Base-by-base conservation (phyloP, 306 rosid genomes). In the Cicer yamashitae region DNA sequence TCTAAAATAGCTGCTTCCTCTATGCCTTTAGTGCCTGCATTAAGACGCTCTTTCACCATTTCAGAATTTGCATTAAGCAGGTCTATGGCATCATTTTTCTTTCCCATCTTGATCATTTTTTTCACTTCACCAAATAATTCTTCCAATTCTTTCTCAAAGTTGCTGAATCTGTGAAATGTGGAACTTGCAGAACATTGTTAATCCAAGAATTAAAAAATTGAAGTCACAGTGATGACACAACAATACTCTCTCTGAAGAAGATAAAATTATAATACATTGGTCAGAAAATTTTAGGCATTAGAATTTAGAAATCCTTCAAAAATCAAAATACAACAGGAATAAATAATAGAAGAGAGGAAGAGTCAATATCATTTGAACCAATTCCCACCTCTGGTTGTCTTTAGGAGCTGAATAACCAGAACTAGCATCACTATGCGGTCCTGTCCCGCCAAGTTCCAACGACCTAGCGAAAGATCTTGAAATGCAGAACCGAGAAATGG, bases 1-100 rank as follows among this genome's bases (percentile, higher is more conserved):
- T 92, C 98, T 78, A 91, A 75, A 17, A 82, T 70, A 65, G 97
- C 93, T 81, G 96, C 97, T 87, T 91, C 90, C 81, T 89, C 93
- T 74, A 94, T 82, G 77, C 97, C 96, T 80, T 82, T 84, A 53
- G 75, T 12, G 47, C 96, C 96, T 2, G 75, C 86, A 82, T 84
- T 73, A 77, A 94, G 73, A 77, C 80, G 85, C 77, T 90, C 97
- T 74, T 87, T 89, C 80, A 89, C 97, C 59, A 83, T 87, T 86
- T 90, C 92, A 67, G 84, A 91, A 80, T 90, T 94, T 13, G 97
- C 97, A 77, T 80, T 84, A 74, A 94, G 96, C 37, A 91, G 56
- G 64, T 90, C 93, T 11, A 64, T 15, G 9, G 93, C 97, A 39
- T 91, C 93, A 15, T 64, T 76, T 65, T 86, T 78, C 61, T 82